These are phyloP conservation scores for Alternaria triticimaculans DNA, from an alignment of 2,329 filamentous ascomycete species.

Conservation along the genomic window DNA sequence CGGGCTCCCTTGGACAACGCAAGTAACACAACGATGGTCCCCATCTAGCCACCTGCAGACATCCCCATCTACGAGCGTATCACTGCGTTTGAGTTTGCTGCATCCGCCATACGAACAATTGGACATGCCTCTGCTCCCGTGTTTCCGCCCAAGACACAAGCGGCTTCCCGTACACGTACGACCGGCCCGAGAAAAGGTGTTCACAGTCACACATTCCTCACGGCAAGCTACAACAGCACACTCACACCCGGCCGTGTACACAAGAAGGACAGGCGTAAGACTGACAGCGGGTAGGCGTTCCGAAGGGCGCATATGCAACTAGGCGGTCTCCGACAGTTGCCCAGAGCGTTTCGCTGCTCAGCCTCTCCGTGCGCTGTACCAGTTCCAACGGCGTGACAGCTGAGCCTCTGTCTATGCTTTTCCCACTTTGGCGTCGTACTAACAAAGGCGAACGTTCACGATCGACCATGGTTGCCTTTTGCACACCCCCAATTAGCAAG, in stretches of 20 bases:
- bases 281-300: conserved; percentile 22
- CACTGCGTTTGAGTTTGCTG: conserved; percentile 20
- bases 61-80: conserved; percentile 1
- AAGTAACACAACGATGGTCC: conserved; percentile 9
- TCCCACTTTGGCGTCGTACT: background rate
- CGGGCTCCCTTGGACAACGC: conserved; percentile 1
- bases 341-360: conserved; percentile 1
- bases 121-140: background rate
- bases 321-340: conserved; percentile 1
- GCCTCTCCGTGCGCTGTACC: background rate
- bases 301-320: conserved; percentile 13
- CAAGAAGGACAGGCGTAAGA: conserved; percentile 10
- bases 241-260: conserved; percentile 1
- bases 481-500: background rate
- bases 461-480: background rate
- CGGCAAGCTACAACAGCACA: conserved; percentile 4
- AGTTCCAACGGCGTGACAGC: conserved; percentile 5
- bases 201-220: conserved; percentile 2
- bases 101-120: conserved; percentile 12
- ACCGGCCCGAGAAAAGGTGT: conserved; percentile 9
- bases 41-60: conserved; percentile 14
- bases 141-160: conserved; percentile 3
- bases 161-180: conserved; percentile 15
- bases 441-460: background rate
- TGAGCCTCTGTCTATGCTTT: conserved; percentile 1